These are phyloP conservation scores for Aspergillus heteromorphus DNA, from an alignment of 495 filamentous ascomycete species.

Conservation along the genomic window DNA sequence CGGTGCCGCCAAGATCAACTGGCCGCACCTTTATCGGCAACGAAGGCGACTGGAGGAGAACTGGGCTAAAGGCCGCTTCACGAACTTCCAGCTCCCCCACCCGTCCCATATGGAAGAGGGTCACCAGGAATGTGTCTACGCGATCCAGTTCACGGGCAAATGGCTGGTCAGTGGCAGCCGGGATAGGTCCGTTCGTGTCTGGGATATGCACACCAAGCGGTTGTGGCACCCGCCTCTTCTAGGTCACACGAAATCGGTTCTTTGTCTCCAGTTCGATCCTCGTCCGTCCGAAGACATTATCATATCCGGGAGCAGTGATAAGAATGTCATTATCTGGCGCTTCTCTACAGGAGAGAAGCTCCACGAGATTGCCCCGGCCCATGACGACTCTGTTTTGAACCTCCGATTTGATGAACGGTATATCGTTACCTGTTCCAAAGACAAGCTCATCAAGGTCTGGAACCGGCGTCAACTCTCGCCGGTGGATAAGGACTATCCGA, in stretches of 20 bases:
- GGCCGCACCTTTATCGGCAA: slow-evolving; percentile 80
- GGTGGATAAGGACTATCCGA: slow-evolving; percentile 63
- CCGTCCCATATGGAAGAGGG: slow-evolving; percentile 74
- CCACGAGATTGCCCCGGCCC: slow-evolving; percentile 66
- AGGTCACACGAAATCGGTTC: slow-evolving; percentile 79
- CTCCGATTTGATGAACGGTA: slow-evolving; percentile 87
- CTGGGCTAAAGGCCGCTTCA: slow-evolving; percentile 77
- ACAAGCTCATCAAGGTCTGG: slow-evolving; percentile 94
- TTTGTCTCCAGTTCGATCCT: slow-evolving; percentile 97
- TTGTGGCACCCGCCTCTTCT: slow-evolving; percentile 63
- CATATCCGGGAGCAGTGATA: slow-evolving; percentile 89
- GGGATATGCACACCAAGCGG: slow-evolving; percentile 79
- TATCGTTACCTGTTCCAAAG: slow-evolving; percentile 94
- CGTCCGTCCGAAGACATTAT: slow-evolving; percentile 83
- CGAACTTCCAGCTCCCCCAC: slow-evolving; percentile 86
- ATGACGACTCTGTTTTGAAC: slow-evolving; percentile 90
- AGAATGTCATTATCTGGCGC: slow-evolving; percentile 81
- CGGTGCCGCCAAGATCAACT: slow-evolving; percentile 35
- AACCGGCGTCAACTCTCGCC: slow-evolving; percentile 67
- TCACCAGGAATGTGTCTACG: slow-evolving; percentile 91
- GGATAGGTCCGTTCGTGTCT: slow-evolving; percentile 82
- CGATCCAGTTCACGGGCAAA: slow-evolving; percentile 77
- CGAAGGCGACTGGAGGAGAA: slow-evolving; percentile 80
- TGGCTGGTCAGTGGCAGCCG: slow-evolving; percentile 92
- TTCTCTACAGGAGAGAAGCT: slow-evolving; percentile 85